These are phyloP conservation scores for Pouteria glomerata DNA, from an alignment of 148 eudicot species.

Conservation along the genomic window DNA sequence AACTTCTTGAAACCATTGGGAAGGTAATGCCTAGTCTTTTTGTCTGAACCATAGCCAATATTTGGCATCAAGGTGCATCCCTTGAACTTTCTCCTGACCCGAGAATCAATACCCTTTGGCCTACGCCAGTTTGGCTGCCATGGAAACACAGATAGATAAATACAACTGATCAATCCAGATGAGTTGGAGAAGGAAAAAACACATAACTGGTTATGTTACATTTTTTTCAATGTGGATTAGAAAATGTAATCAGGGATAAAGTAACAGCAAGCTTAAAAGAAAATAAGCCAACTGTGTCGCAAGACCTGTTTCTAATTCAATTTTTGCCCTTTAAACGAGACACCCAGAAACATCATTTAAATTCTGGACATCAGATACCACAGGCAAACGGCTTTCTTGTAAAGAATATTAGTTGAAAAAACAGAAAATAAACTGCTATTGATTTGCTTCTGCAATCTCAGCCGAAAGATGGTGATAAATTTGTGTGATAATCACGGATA, in stretches of 20 bases:
- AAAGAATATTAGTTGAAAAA: background rate
- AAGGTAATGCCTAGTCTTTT: constrained; percentile 57
- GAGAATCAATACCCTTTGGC: constrained; percentile 58
- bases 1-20: constrained; percentile 62
- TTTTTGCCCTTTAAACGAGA: constrained; percentile 32
- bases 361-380: constrained; percentile 35
- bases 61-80: constrained; percentile 49
- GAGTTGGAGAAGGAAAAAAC: background rate
- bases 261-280: constrained; percentile 28
- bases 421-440: no score
- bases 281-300: constrained; percentile 30
- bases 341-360: constrained; percentile 13
- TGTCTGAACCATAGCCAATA: constrained; percentile 57
- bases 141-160: background rate
- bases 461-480: constrained; percentile 36
- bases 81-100: constrained; percentile 58
- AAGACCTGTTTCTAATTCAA: constrained; percentile 23
- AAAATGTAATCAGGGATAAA: constrained; percentile 27
- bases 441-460: constrained; percentile 24
- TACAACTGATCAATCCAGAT: background rate
- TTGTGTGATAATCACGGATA: constrained; percentile 20
- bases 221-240: no score
- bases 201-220: no score
- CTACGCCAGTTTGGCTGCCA: constrained; percentile 52
- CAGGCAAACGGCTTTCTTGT: constrained; percentile 1